phyloP scores from a whole-genome alignment of 2,329 filamentous ascomycete species.

The Aspergillus pseudoterreus region DNA sequence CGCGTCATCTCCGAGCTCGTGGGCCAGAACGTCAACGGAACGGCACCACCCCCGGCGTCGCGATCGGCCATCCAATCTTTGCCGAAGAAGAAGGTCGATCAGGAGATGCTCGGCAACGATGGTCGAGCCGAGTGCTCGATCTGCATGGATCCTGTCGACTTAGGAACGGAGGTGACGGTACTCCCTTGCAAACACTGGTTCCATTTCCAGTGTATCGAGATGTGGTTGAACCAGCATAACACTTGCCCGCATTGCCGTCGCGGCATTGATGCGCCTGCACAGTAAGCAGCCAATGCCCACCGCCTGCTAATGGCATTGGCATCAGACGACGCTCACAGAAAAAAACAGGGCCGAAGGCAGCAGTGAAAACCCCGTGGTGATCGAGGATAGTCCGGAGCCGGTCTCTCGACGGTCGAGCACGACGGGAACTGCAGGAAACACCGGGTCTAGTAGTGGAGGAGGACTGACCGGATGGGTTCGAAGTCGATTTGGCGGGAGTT shows the following conservation, averaged over 20 bases:
- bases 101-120: conserved; percentile 65
- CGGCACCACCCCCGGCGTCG: conserved; percentile 77
- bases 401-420: conserved; percentile 7
- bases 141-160: conserved; percentile 79
- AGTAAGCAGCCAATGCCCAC: conserved; percentile 15
- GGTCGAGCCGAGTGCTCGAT: conserved; percentile 81
- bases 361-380: conserved; percentile 15
- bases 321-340: no score
- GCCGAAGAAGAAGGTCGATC: conserved; percentile 66
- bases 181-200: conserved; percentile 94
- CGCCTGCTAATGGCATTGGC: background rate
- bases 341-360: conserved; percentile 11
- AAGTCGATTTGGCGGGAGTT: conserved; percentile 22
- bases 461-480: conserved; percentile 23
- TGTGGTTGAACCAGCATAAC: conserved; percentile 87
- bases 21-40: conserved; percentile 71
- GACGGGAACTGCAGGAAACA: conserved; percentile 3
- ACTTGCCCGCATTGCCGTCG: conserved; percentile 68
- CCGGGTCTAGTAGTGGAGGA: conserved; percentile 10
- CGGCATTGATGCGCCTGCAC: conserved; percentile 27
- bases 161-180: conserved; percentile 69
- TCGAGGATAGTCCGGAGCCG: conserved; percentile 14
- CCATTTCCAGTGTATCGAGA: conserved; percentile 73
- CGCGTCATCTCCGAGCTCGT: conserved; percentile 83
- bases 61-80: conserved; percentile 69